A percentile compares a stretch with the other conserved stretches of the same genome.
These are phyloP conservation scores for Melampsora larici-populina DNA, from an alignment of 1,284 basidiomycete genomes.

Conservation along the genomic window DNA sequence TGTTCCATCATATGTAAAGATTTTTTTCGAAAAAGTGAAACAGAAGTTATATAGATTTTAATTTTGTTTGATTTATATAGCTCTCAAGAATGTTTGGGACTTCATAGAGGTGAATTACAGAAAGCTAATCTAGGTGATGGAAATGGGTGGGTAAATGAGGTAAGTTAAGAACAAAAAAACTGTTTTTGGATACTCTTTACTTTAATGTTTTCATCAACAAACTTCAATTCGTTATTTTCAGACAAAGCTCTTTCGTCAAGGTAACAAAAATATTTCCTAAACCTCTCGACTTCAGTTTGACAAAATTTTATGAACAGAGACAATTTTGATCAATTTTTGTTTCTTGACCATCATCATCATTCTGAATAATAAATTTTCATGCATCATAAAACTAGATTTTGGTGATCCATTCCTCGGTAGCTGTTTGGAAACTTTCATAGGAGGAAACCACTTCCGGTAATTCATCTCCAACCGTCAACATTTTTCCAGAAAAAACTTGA, in stretches of 20 bases:
- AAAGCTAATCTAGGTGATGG: constrained; percentile 4
- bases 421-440: not conserved
- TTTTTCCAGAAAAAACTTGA: not conserved
- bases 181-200: not conserved
- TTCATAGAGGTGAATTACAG: not conserved
- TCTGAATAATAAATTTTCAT: too few relatives aligned
- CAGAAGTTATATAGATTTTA: not conserved
- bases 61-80: not conserved
- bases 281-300: not conserved
- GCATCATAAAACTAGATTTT: constrained; percentile 4
- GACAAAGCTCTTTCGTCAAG: not conserved
- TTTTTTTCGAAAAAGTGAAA: not conserved
- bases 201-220: not conserved
- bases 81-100: not conserved
- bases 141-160: constrained; percentile 1
- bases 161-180: not conserved
- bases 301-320: not conserved
- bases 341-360: too few relatives aligned
- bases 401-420: not conserved
- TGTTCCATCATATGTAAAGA: not conserved
- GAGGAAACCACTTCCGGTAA: constrained; percentile 8
- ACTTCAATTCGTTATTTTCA: not conserved
- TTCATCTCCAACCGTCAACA: not conserved
- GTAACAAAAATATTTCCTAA: not conserved
- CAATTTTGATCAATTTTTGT: not conserved